phyloP scores from a whole-genome alignment of 305 asterid species.

The Rubia balearica region DNA sequence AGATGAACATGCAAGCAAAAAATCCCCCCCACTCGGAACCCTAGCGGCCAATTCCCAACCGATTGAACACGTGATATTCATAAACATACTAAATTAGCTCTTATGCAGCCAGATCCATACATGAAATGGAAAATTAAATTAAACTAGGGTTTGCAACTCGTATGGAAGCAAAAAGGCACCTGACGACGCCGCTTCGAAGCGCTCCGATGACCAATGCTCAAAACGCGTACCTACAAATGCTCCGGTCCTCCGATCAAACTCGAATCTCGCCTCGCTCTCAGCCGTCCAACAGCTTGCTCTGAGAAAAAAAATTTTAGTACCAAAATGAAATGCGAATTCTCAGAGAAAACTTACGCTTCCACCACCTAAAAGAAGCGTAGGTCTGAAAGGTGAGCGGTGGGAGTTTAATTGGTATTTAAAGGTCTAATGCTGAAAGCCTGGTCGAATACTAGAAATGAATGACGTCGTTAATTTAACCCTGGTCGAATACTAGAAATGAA shows the following conservation, averaged over 20 bases:
- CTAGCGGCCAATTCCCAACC: conserved; percentile 15
- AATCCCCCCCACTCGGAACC: conserved; percentile 34
- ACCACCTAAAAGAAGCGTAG: conserved; percentile 46
- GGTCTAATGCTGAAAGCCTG: neutral
- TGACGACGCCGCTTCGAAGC: conserved; percentile 19
- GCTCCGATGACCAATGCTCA: conserved; percentile 17
- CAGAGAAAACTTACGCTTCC: conserved; percentile 45
- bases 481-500: neutral
- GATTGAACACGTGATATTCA: neutral
- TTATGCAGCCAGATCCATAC: conserved; percentile 33
- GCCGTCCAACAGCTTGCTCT: conserved; percentile 18
- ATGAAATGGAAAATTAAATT: neutral
- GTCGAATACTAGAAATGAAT: neutral
- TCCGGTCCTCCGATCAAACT: conserved; percentile 21
- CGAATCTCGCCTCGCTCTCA: conserved; percentile 16
- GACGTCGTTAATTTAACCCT: conserved; percentile 5
- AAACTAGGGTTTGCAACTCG: conserved; percentile 20
- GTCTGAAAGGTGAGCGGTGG: neutral
- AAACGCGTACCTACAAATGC: conserved; percentile 18
- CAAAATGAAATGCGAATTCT: neutral
- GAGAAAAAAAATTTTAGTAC: neutral
- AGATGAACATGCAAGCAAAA: conserved; percentile 6
- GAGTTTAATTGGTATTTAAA: conserved; percentile 18
- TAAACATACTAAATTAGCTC: neutral
- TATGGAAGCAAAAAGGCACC: conserved; percentile 21